Evolutionary conservation across 306 rosid species (phyloP), one percentile per base, ranked within the genome.

Genomic region (Quercus mongolica): DNA sequence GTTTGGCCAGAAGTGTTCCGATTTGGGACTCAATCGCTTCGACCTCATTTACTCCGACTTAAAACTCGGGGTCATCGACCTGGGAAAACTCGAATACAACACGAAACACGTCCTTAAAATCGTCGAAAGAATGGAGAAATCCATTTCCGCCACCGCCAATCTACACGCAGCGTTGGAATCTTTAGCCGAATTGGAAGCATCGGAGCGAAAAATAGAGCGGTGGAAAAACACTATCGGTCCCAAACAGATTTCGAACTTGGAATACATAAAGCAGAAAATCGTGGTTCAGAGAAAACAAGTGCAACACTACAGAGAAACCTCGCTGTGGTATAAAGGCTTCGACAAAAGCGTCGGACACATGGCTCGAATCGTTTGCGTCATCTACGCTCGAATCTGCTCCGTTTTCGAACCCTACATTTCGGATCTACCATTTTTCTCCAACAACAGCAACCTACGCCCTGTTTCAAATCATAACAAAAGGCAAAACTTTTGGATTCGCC

Each of bases 281-380:
- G 11, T 38, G 1, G 31, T 4, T n/a, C 81, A 74, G 74, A 81
- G 64, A 26, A 85, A 87, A 18, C 87, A 86, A 11, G 86, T 92
- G 3, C 76, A 76, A 7, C 86, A 79, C 80, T 89, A 55, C 80
- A 92, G 79, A 35, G 89, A 85, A n/a, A 69, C n/a, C 11, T 92
- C 97, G 8, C 87, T 92, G 1, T 92, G 97, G 97, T 83, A 65
- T 71, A 84, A 86, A 33, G 75, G 90, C 6, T 89, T 86, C 19
- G 92, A 92, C 28, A 82, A 83, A 31, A 83, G 67, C 44, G 87
- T 89, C 1, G 80, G 85, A 3, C 76, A 86, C 57, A 89, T 89
- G 96, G 87, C 90, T 1, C 76, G 91, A 5, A 73, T 85, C 1
- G 44, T 88, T 3, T 91, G 88, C 81, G 41, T 91, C 14, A 26